These are phyloP conservation scores for Serendipita sp. DNA, from an alignment of 768 basidiomycete species.

Conservation along the genomic window DNA sequence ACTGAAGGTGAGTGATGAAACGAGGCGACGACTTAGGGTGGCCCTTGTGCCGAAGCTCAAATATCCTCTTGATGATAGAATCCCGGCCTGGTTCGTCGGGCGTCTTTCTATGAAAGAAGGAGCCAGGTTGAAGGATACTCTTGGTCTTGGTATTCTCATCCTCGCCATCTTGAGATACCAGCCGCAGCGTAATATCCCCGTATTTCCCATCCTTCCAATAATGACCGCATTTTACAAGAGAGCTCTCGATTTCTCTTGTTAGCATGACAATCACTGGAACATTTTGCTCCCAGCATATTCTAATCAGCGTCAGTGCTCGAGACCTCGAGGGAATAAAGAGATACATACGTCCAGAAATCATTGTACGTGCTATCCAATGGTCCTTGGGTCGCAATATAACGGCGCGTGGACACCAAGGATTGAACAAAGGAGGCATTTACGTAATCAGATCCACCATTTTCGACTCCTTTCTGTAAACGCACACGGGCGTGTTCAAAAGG, in stretches of 20 bases:
- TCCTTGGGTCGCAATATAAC: conserved; percentile 94
- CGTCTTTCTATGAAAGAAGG: conserved; percentile 14
- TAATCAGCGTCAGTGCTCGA: conserved; percentile 17
- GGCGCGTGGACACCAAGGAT: conserved; percentile 61
- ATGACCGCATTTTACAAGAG: conserved; percentile 75
- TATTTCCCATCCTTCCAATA: conserved; percentile 61
- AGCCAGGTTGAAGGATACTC: conserved; percentile 7
- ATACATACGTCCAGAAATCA: conserved; percentile 86
- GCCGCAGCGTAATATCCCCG: conserved; percentile 52
- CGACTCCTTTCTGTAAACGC: conserved; percentile 31
- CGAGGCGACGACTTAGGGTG: conserved; percentile 47
- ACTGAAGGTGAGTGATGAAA: conserved; percentile 76
- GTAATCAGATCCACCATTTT: conserved; percentile 59
- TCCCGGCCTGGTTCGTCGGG: conserved; percentile 27
- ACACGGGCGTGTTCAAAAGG: conserved; percentile 94
- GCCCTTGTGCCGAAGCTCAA: conserved; percentile 47
- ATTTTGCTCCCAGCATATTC: conserved; percentile 86
- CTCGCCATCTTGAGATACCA: conserved; percentile 32
- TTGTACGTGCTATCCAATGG: conserved; percentile 76
- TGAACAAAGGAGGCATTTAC: conserved; percentile 92
- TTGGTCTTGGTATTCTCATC: conserved; percentile 20
- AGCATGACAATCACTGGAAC: conserved; percentile 95
- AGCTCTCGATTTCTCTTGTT: conserved; percentile 78
- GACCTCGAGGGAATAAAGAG: background rate
- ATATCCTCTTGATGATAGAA: conserved; percentile 28